Evolutionary conservation across 148 eudicot genomes (phyloP).

Genomic region (Rhododendron simsii): DNA sequence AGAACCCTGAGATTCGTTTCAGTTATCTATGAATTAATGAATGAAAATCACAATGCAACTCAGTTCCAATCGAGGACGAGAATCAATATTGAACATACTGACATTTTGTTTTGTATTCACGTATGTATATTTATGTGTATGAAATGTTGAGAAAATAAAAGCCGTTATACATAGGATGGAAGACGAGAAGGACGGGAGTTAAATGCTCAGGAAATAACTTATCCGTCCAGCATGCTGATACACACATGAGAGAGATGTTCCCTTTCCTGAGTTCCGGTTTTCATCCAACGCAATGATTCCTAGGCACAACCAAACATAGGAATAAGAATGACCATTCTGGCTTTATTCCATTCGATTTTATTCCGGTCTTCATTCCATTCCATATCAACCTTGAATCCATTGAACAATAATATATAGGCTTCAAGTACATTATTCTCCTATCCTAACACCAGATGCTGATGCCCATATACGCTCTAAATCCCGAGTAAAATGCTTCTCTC

Average conservation of each 20-base stretch:
- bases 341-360: not conserved
- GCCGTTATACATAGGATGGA: not conserved
- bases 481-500: slow-evolving; percentile 40
- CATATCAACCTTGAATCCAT: not conserved
- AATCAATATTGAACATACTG: too few species aligned
- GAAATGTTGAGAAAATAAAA: too few species aligned
- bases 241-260: not conserved
- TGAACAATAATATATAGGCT: not conserved
- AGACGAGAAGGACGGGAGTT: not conserved
- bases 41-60: not conserved
- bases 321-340: not conserved
- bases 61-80: not conserved
- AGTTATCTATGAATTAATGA: too few species aligned
- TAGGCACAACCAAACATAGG: not conserved
- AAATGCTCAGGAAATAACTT: not conserved
- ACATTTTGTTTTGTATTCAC: too few species aligned
- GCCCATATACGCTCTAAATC: slow-evolving; percentile 53
- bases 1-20: not conserved
- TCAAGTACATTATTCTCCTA: not conserved
- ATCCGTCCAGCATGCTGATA: not conserved
- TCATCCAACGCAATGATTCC: not conserved
- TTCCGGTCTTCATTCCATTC: not conserved
- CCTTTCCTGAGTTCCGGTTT: not conserved
- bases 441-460: slow-evolving; percentile 10
- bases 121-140: not conserved